Conservation (phyloP, 768 basidiomycete species). For the Coprinellus micaceus region DNA sequence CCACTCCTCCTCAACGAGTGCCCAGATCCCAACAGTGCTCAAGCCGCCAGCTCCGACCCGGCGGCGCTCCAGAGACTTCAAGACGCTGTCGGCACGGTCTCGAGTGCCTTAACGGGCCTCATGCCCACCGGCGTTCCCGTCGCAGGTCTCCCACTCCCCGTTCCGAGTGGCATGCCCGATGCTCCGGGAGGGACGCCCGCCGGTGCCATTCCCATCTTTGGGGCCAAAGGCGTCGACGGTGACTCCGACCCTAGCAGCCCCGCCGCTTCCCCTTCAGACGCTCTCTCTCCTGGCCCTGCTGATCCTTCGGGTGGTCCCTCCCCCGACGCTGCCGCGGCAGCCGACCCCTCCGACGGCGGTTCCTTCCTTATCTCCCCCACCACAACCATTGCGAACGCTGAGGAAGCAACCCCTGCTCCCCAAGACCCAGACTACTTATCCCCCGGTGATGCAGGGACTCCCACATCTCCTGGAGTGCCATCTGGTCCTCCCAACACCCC, state of each 20-base stretch:
- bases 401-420: background rate
- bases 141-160: conserved; percentile 3
- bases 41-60: background rate
- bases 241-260: conserved; percentile 2
- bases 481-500: conserved; percentile 11
- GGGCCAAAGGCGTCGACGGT: background rate
- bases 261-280: background rate
- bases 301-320: conserved; percentile 3
- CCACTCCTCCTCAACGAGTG: background rate
- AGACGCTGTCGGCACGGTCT: conserved; percentile 5
- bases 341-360: background rate
- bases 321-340: background rate
- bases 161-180: conserved; percentile 3
- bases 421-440: conserved; percentile 4
- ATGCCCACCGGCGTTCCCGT: conserved; percentile 4
- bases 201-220: background rate
- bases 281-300: background rate
- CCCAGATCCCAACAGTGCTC: background rate
- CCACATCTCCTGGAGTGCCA: conserved; percentile 8
- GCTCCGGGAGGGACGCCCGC: no score
- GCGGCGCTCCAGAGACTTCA: conserved; percentile 3
- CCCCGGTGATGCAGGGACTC: background rate
- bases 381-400: conserved; percentile 7
- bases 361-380: conserved; percentile 11
- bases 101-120: conserved; percentile 5